phyloP scores from a whole-genome alignment of 306 rosid species.

The Sicyos edulis region DNA sequence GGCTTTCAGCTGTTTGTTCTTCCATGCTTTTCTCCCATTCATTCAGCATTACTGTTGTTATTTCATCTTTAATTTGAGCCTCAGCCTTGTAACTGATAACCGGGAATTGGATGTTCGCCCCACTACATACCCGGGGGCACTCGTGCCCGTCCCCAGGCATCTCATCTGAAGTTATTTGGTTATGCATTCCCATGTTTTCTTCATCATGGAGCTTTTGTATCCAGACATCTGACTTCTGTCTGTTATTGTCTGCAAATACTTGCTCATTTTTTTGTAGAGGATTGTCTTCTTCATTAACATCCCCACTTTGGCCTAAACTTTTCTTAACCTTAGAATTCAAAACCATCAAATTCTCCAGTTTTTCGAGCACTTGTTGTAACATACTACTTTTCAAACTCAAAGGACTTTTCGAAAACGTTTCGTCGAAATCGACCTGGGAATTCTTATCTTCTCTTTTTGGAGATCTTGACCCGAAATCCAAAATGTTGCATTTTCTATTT shows the following conservation, averaged over 20 bases:
- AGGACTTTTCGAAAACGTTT: constrained; percentile 19
- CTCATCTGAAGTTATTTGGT: constrained; percentile 31
- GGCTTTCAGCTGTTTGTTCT: constrained; percentile 22
- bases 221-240: constrained; percentile 24
- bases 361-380: constrained; percentile 36
- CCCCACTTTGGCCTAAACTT: constrained; percentile 16
- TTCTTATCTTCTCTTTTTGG: constrained; percentile 3
- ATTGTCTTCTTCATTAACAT: constrained; percentile 13
- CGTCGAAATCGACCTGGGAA: constrained; percentile 25
- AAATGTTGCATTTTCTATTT: constrained; percentile 15
- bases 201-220: constrained; percentile 27
- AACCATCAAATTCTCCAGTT: constrained; percentile 33
- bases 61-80: constrained; percentile 40
- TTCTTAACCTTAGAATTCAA: constrained; percentile 33
- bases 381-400: constrained; percentile 27
- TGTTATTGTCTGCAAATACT: constrained; percentile 16
- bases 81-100: constrained; percentile 24
- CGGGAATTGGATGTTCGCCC: no score
- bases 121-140: no score
- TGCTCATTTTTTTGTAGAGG: constrained; percentile 15
- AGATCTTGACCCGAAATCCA: not conserved
- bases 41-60: constrained; percentile 14
- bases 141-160: not conserved
- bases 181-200: constrained; percentile 21
- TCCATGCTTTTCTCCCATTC: constrained; percentile 35